Evolutionary conservation across 345 rosid genomes (phyloP).

Genomic region (Eucalyptus dawsonii): DNA sequence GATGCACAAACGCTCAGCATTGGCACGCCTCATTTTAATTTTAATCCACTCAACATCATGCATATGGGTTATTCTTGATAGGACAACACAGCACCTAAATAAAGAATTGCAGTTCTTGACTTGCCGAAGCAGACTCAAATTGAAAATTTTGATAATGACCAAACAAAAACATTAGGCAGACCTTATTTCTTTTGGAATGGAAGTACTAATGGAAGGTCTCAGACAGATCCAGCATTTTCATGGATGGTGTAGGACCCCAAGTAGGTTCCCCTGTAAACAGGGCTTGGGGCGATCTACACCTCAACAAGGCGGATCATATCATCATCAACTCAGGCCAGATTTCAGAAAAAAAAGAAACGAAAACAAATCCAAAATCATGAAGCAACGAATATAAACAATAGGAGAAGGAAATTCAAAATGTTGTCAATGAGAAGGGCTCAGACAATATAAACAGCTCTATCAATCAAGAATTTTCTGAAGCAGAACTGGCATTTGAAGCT

Average conservation of each 20-base stretch:
- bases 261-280: conserved; percentile 5
- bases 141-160: neutral
- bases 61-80: neutral
- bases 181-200: neutral
- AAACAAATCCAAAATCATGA: neutral
- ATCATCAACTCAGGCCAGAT: neutral
- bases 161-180: neutral
- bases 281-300: neutral
- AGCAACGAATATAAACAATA: too few relatives aligned
- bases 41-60: neutral
- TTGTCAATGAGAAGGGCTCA: too few relatives aligned
- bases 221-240: conserved; percentile 12
- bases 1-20: neutral
- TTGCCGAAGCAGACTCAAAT: neutral
- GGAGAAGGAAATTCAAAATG: too few relatives aligned
- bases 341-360: neutral
- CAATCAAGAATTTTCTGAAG: too few relatives aligned
- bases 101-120: neutral
- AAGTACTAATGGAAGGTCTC: conserved; percentile 7
- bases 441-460: too few relatives aligned
- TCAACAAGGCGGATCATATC: neutral
- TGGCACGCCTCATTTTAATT: neutral
- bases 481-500: too few relatives aligned
- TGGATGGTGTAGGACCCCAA: neutral
- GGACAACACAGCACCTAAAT: neutral